Conservation (phyloP, 495 filamentous ascomycete genomes). For the Neurospora discreta region DNA sequence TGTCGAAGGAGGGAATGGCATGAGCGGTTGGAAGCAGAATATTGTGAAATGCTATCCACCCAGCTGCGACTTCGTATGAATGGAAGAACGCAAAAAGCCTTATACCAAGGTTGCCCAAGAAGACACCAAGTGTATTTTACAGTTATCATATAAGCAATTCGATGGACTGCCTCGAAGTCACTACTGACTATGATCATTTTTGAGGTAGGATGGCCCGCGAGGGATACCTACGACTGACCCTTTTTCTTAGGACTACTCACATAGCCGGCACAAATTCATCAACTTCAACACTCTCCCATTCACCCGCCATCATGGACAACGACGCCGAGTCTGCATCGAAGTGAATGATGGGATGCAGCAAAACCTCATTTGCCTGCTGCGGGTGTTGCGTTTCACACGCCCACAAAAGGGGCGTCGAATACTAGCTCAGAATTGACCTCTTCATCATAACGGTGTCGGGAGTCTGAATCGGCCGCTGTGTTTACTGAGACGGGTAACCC, state of each 20-base stretch:
- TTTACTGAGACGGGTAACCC: conserved; percentile 27
- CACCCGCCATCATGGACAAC: conserved; percentile 30
- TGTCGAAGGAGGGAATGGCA: background rate
- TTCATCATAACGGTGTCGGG: conserved; percentile 38
- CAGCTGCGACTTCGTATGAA: background rate
- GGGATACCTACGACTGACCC: background rate
- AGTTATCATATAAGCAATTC: background rate
- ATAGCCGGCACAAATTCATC: conserved; percentile 35
- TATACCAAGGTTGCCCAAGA: background rate
- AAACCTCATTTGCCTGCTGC: conserved; percentile 35
- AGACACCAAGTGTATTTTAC: background rate
- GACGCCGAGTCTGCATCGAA: conserved; percentile 39
- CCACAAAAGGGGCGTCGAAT: conserved; percentile 37
- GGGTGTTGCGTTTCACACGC: conserved; percentile 16
- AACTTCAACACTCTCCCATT: conserved; percentile 29
- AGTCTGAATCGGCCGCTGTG: conserved; percentile 35
- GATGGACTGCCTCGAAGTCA: background rate
- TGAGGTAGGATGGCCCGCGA: background rate
- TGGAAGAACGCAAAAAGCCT: background rate
- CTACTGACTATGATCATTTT: background rate
- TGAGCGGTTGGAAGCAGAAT: conserved; percentile 46
- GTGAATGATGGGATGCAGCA: conserved; percentile 34
- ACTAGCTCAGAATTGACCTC: conserved; percentile 31
- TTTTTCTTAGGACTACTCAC: background rate
- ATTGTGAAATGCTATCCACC: conserved; percentile 59